Evolutionary conservation across 352 stramenopile species (phyloP), one percentile per base, ranked within the genome.

Genomic region (Pythium brachiatum): DNA sequence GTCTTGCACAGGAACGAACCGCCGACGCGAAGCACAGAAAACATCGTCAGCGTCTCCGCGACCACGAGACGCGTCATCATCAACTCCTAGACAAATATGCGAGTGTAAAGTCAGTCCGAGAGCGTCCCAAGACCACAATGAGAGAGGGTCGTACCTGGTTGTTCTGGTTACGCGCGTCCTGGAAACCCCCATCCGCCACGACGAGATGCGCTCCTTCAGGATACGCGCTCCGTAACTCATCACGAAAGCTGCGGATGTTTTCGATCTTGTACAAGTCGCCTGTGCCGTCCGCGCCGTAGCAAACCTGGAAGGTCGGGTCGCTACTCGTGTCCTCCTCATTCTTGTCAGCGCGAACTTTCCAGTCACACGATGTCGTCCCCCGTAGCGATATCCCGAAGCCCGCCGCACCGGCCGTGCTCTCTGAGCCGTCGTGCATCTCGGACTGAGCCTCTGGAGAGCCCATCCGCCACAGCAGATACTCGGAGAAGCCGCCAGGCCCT

Each of bases 1-100:
- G 85, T 89, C 70, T 94, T 94, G 65, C 81, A 91, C 11, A 88
- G 60, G 60, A 94, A 92, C 48, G 78, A 75, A 11, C 85, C 85
- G 29, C 69, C 64, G 0, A 67, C 21, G 3, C 62, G 54, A 16
- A 94, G 59, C 1, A 91, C 67, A 8, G 26, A 31, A 31, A 89
- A 78, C 85, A 90, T 91, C 9, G 77, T 62, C 4, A 89, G 57
- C 3, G 74, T 54, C 50, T 94, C 81, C 1, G 83, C 83, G 26
- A 87, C 32, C 6, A 92, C 65, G 31, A 94, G 57, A 18, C 70
- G 67, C 1, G 73, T 79, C 83, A 94, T 88, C 52, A 88, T 52
- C 6, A 66, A 52, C 66, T 94, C 85, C 78, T 91, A 44, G 27
- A 21, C n/a, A n/a, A n/a, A n/a, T n/a, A n/a, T n/a, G n/a, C n/a